Evolutionary conservation across 768 basidiomycete species (phyloP), one percentile per base, ranked within the genome.

Genomic region (Leccinum subtestaceum): DNA sequence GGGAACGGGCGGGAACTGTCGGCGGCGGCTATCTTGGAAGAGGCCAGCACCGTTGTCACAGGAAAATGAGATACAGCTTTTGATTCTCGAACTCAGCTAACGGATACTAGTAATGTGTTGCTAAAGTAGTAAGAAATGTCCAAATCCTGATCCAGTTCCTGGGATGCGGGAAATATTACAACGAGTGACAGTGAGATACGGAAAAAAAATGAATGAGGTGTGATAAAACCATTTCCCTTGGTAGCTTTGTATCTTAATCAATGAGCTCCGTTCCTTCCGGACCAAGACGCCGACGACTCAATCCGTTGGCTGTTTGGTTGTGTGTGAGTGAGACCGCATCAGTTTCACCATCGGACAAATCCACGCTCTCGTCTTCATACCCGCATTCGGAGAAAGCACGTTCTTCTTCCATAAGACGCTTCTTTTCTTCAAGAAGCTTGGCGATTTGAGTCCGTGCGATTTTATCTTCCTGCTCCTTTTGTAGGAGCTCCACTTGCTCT

Each of bases 231-330:
- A 21, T 21, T 10, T 5, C 19, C 43, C 19, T 45, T 19, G 43
- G 19, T 45, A 6, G 19, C 5, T 10, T 45, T 5, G 19, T 19
- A 2, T 7, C 17, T 13, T 52, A 65, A 21, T 61, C 48, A 45
- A 71, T 56, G 29, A 71, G 66, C 9, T 67, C 65, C 12, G 70
- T 71, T 32, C 63, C 70, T 13, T 64, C 59, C 1, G 63, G 67
- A 4, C 70, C 70, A 5, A 71, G 52, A 40, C 60, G 60, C 45
- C 43, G 59, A 47, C 46, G 38, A n/a, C 3, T 10, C 10, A 38
- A 17, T 29, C 38, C 56, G 6, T 43, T 52, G 21, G 34, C 23
- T 15, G 40, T 15, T n/a, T 10, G 27, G 31, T 43, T 5, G 51
- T 11, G n/a, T 53, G 32, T 56, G 38, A 4, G 57, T 23, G 49